Base-by-base conservation (phyloP, 345 rosid genomes). In the Isatis tinctoria region DNA sequence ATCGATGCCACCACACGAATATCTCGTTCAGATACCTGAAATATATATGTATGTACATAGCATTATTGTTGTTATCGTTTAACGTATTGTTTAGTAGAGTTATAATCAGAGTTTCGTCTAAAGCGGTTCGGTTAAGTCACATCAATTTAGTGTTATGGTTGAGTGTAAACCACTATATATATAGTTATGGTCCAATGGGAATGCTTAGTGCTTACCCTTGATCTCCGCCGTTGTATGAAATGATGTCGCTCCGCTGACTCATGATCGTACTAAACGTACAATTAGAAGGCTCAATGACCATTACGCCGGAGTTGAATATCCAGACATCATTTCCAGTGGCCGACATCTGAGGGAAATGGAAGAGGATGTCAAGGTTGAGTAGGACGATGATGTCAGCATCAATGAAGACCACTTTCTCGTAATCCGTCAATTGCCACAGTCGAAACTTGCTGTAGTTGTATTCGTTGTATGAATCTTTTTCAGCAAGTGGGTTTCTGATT, bases 271-370 rank as follows among this genome's bases (percentile, higher is more conserved):
- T 67, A 75, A 92, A 95, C 0, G 94, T 90, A 78, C 99, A 95
- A n/a, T 89, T 92, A 16, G 98, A 92, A 8, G 99, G 99, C 82
- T 95, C 97, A 20, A 92, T 79, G 51, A 95, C 94, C 99, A 95
- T 95, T n/a, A 92, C 74, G 1, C 98, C 96, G 0, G 98, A 95
- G 60, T 95, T 95, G 65, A 90, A 95, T 65, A 90, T 85, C 88
- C 89, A 90, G 7, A 85, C 73, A 70, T 92, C 97, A 76, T 95
- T 95, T 12, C 99, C 99, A 0, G 88, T 87, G 3, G 99, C 99
- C 0, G 98, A 80, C 84, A 95, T 87, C 60, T 92, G 88, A 14
- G 99, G 97, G 65, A 90, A 95, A 32, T 86, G 83, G 77, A 90
- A 90, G 43, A 92, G 91, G 36, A 90, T 49, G 48, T 92, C 99